Base-by-base conservation (phyloP, 2,329 filamentous ascomycete species). In the Fusarium palustre region DNA sequence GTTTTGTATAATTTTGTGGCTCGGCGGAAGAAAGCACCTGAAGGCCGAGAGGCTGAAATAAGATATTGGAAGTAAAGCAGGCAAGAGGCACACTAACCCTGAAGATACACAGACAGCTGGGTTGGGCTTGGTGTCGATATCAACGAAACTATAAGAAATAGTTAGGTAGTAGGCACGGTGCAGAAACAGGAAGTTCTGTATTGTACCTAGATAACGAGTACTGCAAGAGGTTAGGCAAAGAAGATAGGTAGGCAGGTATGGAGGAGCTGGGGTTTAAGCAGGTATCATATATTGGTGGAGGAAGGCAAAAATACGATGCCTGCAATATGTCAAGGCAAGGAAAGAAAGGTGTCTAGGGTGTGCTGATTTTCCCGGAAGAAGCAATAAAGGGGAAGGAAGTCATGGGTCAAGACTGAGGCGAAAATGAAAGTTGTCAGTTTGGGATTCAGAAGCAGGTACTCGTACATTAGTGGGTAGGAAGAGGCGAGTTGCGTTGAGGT, bases 281-380 rank as follows among this genome's bases (percentile, higher is more conserved):
- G 43, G 50, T 57, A 65, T 65, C 65, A 65, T 71, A 69, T 59
- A 42, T 45, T 41, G 16, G 25, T 47, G 11, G 11, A 39, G 25
- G 33, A 59, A 47, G 24, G 46, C 39, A 59, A 43, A 59, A 38
- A 25, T 31, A 50, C 16, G 18, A 15, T 36, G 47, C 16, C 22
- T 33, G 20, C 33, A 24, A 33, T 33, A 36, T 36, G 33, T 34
- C 47, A 49, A 36, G 47, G 12, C 34, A 41, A 52, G 18, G 30
- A 20, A 38, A 25, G 22, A 22, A 38, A 50, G 18, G 24, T n/a
- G 18, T 24, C 20, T 30, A 41, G 48, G 48, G 34, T 24, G 48
- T 34, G 41, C 20, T 28, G 11, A 38, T 47, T 38, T 49, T 18
- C 36, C 38, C 46, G 54, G 43, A 56, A 46, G 53, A 69, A 56